A percentile compares a stretch with the other conserved stretches of the same genome.
Evolutionary conservation across 2,329 filamentous ascomycete species (phyloP).

Genomic region (Neopestalotiopsis rosae): DNA sequence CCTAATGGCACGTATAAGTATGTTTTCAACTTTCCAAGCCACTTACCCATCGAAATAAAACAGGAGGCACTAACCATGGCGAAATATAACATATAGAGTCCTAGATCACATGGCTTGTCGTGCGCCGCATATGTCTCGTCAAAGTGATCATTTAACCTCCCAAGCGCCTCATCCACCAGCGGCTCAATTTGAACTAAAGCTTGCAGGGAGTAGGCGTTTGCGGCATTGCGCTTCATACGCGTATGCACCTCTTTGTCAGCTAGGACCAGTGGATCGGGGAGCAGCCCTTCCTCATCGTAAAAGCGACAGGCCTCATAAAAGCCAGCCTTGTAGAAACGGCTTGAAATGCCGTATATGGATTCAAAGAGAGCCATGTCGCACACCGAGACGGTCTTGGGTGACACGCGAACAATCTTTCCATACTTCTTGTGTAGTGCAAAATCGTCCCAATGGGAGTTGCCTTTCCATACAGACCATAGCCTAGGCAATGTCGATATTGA

Average conservation of each 20-base stretch:
- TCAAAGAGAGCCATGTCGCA: slow-evolving; percentile 10
- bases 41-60: too few relatives aligned
- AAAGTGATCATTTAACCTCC: slow-evolving; percentile 7
- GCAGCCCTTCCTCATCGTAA: slow-evolving; percentile 21
- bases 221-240: slow-evolving; percentile 19
- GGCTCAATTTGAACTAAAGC: slow-evolving; percentile 19
- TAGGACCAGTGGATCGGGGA: slow-evolving; percentile 20
- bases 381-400: slow-evolving; percentile 11
- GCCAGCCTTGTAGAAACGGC: slow-evolving; percentile 17
- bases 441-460: slow-evolving; percentile 16
- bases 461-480: slow-evolving; percentile 12
- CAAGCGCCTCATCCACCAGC: slow-evolving; percentile 8
- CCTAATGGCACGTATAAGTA: background rate
- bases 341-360: slow-evolving; percentile 13
- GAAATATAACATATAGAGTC: slow-evolving; percentile 15
- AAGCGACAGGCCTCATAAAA: slow-evolving; percentile 18
- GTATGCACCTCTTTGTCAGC: slow-evolving; percentile 16
- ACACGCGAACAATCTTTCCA: slow-evolving; percentile 16
- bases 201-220: slow-evolving; percentile 19
- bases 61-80: slow-evolving; percentile 6
- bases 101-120: slow-evolving; percentile 5
- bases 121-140: background rate
- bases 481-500: slow-evolving; percentile 5
- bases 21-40: too few relatives aligned
- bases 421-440: slow-evolving; percentile 14